A percentile compares a stretch with the other conserved stretches of the same genome.
Conservation (phyloP, 805 yeast genomes). For the Maudiozyma pseudohumilis region DNA sequence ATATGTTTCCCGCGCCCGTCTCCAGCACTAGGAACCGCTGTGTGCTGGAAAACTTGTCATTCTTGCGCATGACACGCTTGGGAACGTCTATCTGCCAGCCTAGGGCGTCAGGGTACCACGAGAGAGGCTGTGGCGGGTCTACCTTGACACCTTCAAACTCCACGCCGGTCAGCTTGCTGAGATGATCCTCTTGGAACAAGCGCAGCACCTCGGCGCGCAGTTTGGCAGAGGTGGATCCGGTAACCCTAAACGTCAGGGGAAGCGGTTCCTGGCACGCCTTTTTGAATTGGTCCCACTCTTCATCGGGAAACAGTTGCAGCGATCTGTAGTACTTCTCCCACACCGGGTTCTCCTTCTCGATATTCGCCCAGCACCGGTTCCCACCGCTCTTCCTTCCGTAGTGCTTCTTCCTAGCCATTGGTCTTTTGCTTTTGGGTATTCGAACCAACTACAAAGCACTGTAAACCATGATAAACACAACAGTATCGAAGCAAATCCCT, state of each 20-base stretch:
- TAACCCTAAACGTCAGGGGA: constrained; percentile 89
- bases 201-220: constrained; percentile 74
- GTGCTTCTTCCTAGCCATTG: constrained; percentile 5
- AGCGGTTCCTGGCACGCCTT: constrained; percentile 63
- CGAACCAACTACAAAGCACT: too few species aligned
- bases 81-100: constrained; percentile 94
- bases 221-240: constrained; percentile 59
- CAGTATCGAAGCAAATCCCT: neutral
- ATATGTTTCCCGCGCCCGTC: constrained; percentile 92
- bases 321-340: constrained; percentile 82
- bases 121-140: constrained; percentile 62
- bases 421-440: too few species aligned
- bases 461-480: too few species aligned
- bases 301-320: constrained; percentile 56
- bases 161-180: constrained; percentile 53
- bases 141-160: constrained; percentile 62
- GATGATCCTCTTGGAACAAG: constrained; percentile 63
- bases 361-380: constrained; percentile 50
- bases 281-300: constrained; percentile 75
- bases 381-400: neutral
- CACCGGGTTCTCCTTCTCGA: constrained; percentile 60
- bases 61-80: constrained; percentile 80
- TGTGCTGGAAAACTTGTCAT: constrained; percentile 70
- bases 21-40: constrained; percentile 89
- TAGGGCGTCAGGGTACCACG: constrained; percentile 78